phyloP scores from a whole-genome alignment of 768 basidiomycete genomes.

The Hypsizygus marmoreus region DNA sequence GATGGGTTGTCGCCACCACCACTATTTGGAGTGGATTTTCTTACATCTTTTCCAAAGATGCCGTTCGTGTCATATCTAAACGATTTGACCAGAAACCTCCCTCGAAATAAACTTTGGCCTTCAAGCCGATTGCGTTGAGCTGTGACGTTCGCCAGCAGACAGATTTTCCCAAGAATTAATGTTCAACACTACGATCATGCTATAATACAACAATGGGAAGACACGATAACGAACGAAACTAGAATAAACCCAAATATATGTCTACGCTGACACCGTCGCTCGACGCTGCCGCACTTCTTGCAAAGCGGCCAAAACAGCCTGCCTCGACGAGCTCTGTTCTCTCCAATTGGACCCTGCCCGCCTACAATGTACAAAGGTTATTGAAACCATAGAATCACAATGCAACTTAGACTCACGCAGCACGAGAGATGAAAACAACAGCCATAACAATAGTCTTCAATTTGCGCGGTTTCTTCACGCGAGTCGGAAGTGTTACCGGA shows the following conservation, averaged over 20 bases:
- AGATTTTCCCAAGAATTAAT: background rate
- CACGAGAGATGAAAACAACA: slow-evolving; percentile 65
- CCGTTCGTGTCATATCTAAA: slow-evolving; percentile 60
- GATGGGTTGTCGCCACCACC: slow-evolving; percentile 85
- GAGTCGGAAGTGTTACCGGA: slow-evolving; percentile 42
- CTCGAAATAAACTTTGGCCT: slow-evolving; percentile 12
- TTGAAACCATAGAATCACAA: background rate
- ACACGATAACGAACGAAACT: slow-evolving; percentile 8
- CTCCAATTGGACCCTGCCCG: slow-evolving; percentile 65
- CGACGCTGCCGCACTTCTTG: slow-evolving; percentile 68
- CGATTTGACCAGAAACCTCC: slow-evolving; percentile 31
- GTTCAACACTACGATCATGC: slow-evolving; percentile 4
- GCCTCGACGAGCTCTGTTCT: slow-evolving; percentile 59
- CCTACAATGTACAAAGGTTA: slow-evolving; percentile 35
- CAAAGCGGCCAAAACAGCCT: slow-evolving; percentile 64
- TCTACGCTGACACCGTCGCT: slow-evolving; percentile 24
- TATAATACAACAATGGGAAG: slow-evolving; percentile 8
- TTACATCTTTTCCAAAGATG: slow-evolving; percentile 75
- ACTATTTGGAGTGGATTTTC: slow-evolving; percentile 92
- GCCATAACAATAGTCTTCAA: slow-evolving; percentile 59
- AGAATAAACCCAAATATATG: slow-evolving; percentile 10
- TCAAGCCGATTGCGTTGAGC: background rate
- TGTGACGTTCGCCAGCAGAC: too few species aligned
- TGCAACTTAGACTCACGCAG: slow-evolving; percentile 60
- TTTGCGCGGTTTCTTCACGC: slow-evolving; percentile 43